Conservation (phyloP, 345 rosid species). For the Dimocarpus longan region DNA sequence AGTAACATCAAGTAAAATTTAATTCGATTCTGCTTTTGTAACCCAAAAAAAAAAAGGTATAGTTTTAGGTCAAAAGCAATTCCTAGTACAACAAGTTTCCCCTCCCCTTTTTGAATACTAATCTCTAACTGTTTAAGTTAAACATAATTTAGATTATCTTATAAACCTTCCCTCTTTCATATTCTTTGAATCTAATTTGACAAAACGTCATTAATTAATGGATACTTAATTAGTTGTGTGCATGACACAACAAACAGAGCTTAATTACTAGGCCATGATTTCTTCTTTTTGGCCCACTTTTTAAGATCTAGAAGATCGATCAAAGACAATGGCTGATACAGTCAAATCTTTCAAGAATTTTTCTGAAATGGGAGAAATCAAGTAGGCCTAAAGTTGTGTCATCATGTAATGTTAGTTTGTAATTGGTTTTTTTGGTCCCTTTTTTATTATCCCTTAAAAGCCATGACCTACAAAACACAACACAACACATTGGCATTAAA, state of each 20-base stretch:
- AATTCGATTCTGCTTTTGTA: neutral
- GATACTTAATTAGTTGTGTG: no score
- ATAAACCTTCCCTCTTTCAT: no score
- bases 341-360: neutral
- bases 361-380: neutral
- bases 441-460: neutral
- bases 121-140: neutral
- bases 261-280: neutral
- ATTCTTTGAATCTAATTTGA: no score
- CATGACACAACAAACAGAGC: neutral
- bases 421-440: neutral
- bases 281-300: constrained; percentile 2
- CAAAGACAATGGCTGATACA: constrained; percentile 14
- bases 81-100: neutral
- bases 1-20: constrained; percentile 1
- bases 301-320: constrained; percentile 12
- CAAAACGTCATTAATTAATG: no score
- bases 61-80: constrained; percentile 21
- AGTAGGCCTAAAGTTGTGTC: neutral
- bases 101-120: neutral
- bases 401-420: neutral
- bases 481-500: neutral
- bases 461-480: neutral
- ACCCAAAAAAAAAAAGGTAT: constrained; percentile 1
- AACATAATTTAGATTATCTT: constrained; percentile 5